Percentiles rank a stretch among this genome's conserved stretches.
Conservation (phyloP, 345 rosid genomes). For the Pugionium dolabratum region DNA sequence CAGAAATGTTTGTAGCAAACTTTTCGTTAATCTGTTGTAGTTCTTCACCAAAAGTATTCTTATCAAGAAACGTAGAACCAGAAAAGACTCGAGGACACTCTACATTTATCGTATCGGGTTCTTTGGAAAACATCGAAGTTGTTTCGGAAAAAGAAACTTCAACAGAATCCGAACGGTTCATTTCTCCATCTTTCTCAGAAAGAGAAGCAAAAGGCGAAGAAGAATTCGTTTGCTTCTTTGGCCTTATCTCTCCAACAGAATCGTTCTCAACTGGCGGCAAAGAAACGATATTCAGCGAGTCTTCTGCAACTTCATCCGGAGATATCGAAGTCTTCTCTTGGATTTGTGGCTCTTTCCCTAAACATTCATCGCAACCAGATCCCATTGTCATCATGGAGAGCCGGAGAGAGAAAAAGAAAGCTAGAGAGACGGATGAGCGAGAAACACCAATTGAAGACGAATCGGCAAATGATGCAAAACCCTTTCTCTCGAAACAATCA, state of each 20-base stretch:
- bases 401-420: background rate
- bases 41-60: slow-evolving; percentile 11
- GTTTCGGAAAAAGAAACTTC: slow-evolving; percentile 30
- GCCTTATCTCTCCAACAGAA: slow-evolving; percentile 31
- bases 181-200: slow-evolving; percentile 39
- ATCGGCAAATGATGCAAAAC: background rate
- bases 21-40: slow-evolving; percentile 18
- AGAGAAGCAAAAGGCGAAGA: slow-evolving; percentile 32
- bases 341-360: background rate
- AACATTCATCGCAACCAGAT: slow-evolving; percentile 22
- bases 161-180: slow-evolving; percentile 12
- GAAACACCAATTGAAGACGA: slow-evolving; percentile 1
- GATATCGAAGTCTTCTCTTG: background rate
- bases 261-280: slow-evolving; percentile 26
- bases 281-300: slow-evolving; percentile 30
- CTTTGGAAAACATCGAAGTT: slow-evolving; percentile 20
- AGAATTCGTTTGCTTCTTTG: slow-evolving; percentile 37
- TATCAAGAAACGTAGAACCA: slow-evolving; percentile 38
- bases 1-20: slow-evolving; percentile 24
- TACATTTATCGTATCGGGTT: slow-evolving; percentile 19
- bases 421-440: background rate
- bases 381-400: slow-evolving; percentile 19
- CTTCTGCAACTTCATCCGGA: slow-evolving; percentile 15
- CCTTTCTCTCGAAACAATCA: background rate
- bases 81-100: slow-evolving; percentile 22